These are phyloP conservation scores for Xylariales sp. DNA, from an alignment of 2,329 filamentous ascomycete species.

Conservation along the genomic window DNA sequence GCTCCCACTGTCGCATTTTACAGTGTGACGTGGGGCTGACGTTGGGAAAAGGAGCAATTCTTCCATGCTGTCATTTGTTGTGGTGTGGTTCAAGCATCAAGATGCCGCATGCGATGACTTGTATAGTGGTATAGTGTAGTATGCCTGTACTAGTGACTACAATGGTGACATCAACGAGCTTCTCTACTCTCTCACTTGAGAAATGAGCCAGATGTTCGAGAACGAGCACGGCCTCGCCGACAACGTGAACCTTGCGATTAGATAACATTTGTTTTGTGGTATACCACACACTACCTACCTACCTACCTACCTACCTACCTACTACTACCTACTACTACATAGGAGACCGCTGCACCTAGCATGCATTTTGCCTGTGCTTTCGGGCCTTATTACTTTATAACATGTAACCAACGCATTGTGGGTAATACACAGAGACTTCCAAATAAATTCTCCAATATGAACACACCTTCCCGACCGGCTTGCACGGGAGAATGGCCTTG, in stretches of 20 bases:
- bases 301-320: neutral
- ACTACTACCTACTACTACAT: neutral
- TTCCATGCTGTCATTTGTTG: conserved; percentile 23
- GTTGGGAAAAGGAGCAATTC: conserved; percentile 15
- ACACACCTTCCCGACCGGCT: conserved; percentile 4
- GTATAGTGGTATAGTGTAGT: too few relatives aligned
- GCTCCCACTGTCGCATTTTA: conserved; percentile 21
- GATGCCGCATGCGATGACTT: conserved; percentile 14
- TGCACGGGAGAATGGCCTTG: conserved; percentile 6
- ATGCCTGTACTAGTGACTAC: neutral
- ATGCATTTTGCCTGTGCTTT: conserved; percentile 5
- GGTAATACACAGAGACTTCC: neutral
- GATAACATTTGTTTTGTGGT: conserved; percentile 3
- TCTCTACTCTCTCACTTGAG: conserved; percentile 4
- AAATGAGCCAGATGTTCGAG: conserved; percentile 8
- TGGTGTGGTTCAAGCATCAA: conserved; percentile 16
- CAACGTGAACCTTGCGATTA: conserved; percentile 10
- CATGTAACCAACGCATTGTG: neutral
- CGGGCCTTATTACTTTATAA: conserved; percentile 3
- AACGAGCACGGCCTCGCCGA: conserved; percentile 11
- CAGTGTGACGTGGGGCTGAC: conserved; percentile 34
- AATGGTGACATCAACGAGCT: conserved; percentile 9
- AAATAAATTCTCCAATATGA: conserved; percentile 14
- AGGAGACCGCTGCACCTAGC: neutral
- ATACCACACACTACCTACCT: too few relatives aligned